These are phyloP conservation scores for Butyriboletus loyo DNA, from an alignment of 768 basidiomycete species.

Conservation along the genomic window DNA sequence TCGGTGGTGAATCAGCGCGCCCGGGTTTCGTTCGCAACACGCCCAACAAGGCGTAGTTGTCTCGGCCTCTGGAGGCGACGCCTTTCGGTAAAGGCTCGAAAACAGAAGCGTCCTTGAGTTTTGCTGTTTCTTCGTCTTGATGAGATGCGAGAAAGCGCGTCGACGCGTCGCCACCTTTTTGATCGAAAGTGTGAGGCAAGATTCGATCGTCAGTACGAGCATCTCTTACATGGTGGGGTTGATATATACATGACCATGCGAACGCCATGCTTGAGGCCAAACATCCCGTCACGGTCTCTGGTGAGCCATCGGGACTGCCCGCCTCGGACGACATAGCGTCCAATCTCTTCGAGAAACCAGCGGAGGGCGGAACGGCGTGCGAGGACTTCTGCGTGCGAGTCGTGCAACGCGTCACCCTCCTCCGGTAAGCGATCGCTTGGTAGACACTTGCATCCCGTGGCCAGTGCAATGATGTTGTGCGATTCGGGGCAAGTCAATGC, in stretches of 20 bases:
- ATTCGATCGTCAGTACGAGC: conserved; percentile 22
- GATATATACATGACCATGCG: conserved; percentile 74
- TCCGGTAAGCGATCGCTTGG: conserved; percentile 58
- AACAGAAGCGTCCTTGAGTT: conserved; percentile 52
- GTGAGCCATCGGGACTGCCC: conserved; percentile 52
- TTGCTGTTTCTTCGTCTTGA: conserved; percentile 75
- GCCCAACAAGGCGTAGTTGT: conserved; percentile 71
- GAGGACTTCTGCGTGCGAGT: conserved; percentile 91
- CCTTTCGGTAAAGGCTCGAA: conserved; percentile 35
- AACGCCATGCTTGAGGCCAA: conserved; percentile 45
- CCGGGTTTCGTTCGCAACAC: conserved; percentile 93
- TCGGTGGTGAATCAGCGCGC: conserved; percentile 81
- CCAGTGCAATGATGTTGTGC: conserved; percentile 65
- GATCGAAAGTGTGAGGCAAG: background rate
- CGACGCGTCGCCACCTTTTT: conserved; percentile 86
- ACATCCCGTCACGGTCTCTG: conserved; percentile 37
- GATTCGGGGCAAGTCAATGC: conserved; percentile 41
- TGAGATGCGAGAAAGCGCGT: conserved; percentile 68
- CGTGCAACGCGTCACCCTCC: conserved; percentile 79
- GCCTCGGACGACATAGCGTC: conserved; percentile 10
- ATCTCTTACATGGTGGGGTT: conserved; percentile 53
- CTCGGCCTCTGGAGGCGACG: conserved; percentile 66
- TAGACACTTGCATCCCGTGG: conserved; percentile 84
- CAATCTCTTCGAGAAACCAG: conserved; percentile 78
- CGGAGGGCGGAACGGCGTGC: conserved; percentile 74